Conservation (phyloP, 352 stramenopile species). For the Globisporangium iwayamae region DNA sequence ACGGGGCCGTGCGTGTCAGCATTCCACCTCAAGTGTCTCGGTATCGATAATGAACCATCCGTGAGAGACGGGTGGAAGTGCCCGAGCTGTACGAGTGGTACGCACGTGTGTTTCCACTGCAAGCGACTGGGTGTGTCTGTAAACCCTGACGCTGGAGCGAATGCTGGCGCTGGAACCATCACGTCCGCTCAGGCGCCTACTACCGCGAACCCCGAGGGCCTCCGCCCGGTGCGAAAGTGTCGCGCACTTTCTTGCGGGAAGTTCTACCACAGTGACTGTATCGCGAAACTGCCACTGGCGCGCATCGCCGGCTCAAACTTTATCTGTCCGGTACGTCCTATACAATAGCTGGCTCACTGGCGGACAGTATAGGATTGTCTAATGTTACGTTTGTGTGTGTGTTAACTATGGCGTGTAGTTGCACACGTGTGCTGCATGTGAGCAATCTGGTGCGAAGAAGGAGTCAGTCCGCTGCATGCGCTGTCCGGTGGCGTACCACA, state of each 20-base stretch:
- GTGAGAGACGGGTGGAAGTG: conserved; percentile 45
- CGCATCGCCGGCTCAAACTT: conserved; percentile 77
- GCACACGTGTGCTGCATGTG: conserved; percentile 75
- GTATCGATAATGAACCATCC: background rate
- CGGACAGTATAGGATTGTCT: background rate
- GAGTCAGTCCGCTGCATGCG: conserved; percentile 77
- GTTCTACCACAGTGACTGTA: conserved; percentile 82
- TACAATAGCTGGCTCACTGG: background rate
- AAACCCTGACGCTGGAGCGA: conserved; percentile 9
- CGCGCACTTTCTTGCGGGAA: conserved; percentile 80
- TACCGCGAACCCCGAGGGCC: conserved; percentile 1
- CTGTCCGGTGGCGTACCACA: conserved; percentile 79
- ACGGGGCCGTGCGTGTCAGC: conserved; percentile 68
- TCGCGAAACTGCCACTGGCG: conserved; percentile 73
- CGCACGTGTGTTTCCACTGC: conserved; percentile 82
- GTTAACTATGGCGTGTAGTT: conserved; percentile 22
- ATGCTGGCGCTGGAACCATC: background rate
- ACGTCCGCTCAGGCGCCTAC: background rate
- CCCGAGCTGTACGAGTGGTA: conserved; percentile 43
- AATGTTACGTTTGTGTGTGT: conserved; percentile 2
- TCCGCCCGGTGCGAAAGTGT: conserved; percentile 61
- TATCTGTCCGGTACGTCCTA: conserved; percentile 56
- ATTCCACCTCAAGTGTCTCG: conserved; percentile 59
- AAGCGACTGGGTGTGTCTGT: conserved; percentile 44
- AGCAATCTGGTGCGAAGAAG: conserved; percentile 73